phyloP scores from a whole-genome alignment of 2,329 filamentous ascomycete species.

The Lachnellula arida region DNA sequence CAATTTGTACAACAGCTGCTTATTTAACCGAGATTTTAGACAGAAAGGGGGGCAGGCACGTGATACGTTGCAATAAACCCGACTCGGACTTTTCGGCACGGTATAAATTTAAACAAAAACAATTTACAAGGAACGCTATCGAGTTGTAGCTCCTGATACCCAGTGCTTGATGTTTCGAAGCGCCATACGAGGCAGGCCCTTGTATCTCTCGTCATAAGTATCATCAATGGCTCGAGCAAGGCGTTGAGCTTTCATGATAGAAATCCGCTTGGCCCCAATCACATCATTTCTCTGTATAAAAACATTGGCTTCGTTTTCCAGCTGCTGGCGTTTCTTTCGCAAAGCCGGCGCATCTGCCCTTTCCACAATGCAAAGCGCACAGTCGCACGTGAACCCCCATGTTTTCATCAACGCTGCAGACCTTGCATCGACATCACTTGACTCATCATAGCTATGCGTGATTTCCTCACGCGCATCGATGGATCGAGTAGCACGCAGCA shows the following conservation, averaged over 20 bases:
- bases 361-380: constrained; percentile 23
- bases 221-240: constrained; percentile 7
- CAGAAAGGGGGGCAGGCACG: too few species aligned
- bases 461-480: constrained; percentile 44
- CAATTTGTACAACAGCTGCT: too few species aligned
- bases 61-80: too few species aligned
- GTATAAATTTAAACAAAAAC: too few species aligned
- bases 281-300: constrained; percentile 17
- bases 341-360: constrained; percentile 17
- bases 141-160: constrained; percentile 3
- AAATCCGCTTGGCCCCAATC: constrained; percentile 14
- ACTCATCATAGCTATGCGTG: constrained; percentile 35
- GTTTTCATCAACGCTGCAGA: constrained; percentile 27
- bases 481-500: constrained; percentile 44
- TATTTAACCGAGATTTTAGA: too few species aligned
- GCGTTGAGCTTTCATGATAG: constrained; percentile 6
- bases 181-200: constrained; percentile 9
- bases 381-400: constrained; percentile 42
- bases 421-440: constrained; percentile 20
- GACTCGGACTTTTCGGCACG: too few species aligned
- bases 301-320: constrained; percentile 18
- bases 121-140: neutral
- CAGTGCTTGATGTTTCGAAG: constrained; percentile 7
- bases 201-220: constrained; percentile 12
- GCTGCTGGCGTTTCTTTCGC: constrained; percentile 18